Conservation (phyloP, 2,329 filamentous ascomycete genomes). For the Corynespora cassiicola region DNA sequence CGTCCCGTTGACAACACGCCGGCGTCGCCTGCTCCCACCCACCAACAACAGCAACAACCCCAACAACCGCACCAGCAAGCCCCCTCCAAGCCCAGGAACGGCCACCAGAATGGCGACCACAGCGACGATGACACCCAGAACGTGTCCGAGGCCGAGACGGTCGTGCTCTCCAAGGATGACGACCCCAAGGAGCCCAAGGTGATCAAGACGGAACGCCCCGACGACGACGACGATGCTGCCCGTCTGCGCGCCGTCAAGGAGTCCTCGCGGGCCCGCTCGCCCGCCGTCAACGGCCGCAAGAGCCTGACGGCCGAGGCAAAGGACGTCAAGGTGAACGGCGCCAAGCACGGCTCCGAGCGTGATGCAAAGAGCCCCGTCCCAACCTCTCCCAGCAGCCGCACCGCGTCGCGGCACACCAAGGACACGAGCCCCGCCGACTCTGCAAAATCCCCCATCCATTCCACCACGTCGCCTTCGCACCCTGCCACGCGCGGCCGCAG, state of each 20-base stretch:
- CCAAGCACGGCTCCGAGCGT: constrained; percentile 33
- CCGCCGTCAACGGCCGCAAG: constrained; percentile 30
- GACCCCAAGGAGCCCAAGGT: constrained; percentile 46
- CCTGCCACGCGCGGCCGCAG: constrained; percentile 42
- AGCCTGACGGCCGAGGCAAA: constrained; percentile 28
- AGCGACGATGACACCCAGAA: constrained; percentile 43
- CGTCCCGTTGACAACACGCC: constrained; percentile 16
- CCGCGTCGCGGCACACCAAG: constrained; percentile 40
- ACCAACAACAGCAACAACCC: too few relatives aligned
- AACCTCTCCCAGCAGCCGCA: constrained; percentile 44
- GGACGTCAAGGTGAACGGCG: constrained; percentile 34
- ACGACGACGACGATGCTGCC: constrained; percentile 33
- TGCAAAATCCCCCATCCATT: constrained; percentile 30
- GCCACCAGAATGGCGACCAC: constrained; percentile 32
- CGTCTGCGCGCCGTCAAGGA: constrained; percentile 36
- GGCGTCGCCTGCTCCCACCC: constrained; percentile 9
- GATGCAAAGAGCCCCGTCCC: constrained; percentile 40
- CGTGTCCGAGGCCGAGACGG: constrained; percentile 59
- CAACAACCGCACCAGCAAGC: too few relatives aligned
- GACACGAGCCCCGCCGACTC: constrained; percentile 41
- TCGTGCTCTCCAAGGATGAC: constrained; percentile 51
- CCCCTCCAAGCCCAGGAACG: too few relatives aligned
- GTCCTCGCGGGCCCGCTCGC: constrained; percentile 29
- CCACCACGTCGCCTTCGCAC: constrained; percentile 33
- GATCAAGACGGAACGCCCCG: constrained; percentile 48